Evolutionary conservation across 2,329 filamentous ascomycete genomes (phyloP), one percentile per base, ranked within the genome.

Genomic region (Aspergillus tanneri): DNA sequence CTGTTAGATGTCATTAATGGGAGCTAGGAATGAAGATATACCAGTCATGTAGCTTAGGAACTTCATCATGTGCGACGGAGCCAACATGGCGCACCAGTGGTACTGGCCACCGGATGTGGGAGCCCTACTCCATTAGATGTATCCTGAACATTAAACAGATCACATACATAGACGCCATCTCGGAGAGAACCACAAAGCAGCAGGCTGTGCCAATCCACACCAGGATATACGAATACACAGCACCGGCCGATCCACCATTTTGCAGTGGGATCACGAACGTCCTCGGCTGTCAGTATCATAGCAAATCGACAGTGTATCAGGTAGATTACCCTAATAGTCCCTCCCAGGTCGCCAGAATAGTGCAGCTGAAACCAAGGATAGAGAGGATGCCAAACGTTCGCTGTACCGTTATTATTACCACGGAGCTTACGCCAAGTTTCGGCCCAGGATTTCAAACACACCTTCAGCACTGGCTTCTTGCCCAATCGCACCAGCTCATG

Each of bases 1-100:
- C 10, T 14, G 7, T 46, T 19, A 27, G 22, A 9, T 39, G 3
- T 32, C 11, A 21, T n/a, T 4, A n/a, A 12, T 8, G 18, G 25
- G 23, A 40, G 12, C 35, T n/a, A n/a, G n/a, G n/a, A 28, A 14
- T 4, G 3, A 11, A n/a, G 34, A 27, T n/a, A 16, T 23, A 60
- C 68, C 66, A 7, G 69, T 65, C 10, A 67, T 49, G 46, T 70
- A 76, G 27, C 71, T 73, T 1, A 74, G 51, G n/a, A 69, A 56
- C 24, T 67, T 70, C 51, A 67, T 65, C 21, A 41, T 58, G 3
- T 50, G 55, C 3, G 49, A 53, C 8, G 71, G 69, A 5, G 73
- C 69, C 22, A 76, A 65, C 50, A 72, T 69, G 3, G 66, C 65
- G 0, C 68, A 67, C 69, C 69, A 72, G 37, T 72, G 68, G 27